These are phyloP conservation scores for Spergularia marina DNA, from an alignment of 148 eudicot species.

Conservation along the genomic window DNA sequence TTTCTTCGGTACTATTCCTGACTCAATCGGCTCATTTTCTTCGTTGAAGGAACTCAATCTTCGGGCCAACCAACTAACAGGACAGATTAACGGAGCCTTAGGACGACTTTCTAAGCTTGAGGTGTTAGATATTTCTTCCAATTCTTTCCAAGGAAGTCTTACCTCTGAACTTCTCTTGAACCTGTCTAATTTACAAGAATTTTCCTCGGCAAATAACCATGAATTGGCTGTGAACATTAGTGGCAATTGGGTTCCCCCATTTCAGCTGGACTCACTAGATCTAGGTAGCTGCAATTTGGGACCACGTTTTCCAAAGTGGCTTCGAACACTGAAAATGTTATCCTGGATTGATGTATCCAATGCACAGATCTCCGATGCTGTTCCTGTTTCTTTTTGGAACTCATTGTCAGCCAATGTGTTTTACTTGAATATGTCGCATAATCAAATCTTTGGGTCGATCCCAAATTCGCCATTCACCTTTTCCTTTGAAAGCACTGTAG, in stretches of 20 bases:
- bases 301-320: constrained; percentile 23
- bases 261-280: constrained; percentile 7
- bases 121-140: constrained; percentile 19
- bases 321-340: not conserved
- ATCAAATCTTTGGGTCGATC: constrained; percentile 14
- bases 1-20: constrained; percentile 27
- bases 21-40: constrained; percentile 13
- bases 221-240: constrained; percentile 13
- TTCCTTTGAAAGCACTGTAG: no score
- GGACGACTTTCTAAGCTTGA: constrained; percentile 30
- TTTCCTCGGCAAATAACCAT: constrained; percentile 25
- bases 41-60: constrained; percentile 22
- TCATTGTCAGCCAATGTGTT: constrained; percentile 9
- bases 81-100: constrained; percentile 10
- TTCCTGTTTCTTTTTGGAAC: constrained; percentile 22
- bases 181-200: constrained; percentile 18
- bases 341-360: constrained; percentile 19
- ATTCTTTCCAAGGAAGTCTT: constrained; percentile 26
- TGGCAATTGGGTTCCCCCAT: constrained; percentile 29
- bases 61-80: constrained; percentile 18
- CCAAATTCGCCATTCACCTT: constrained; percentile 2
- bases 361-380: not conserved
- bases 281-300: constrained; percentile 20
- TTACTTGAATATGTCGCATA: constrained; percentile 17
- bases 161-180: constrained; percentile 20